phyloP scores from a whole-genome alignment of 345 rosid genomes.

The Lumnitzera littorea region DNA sequence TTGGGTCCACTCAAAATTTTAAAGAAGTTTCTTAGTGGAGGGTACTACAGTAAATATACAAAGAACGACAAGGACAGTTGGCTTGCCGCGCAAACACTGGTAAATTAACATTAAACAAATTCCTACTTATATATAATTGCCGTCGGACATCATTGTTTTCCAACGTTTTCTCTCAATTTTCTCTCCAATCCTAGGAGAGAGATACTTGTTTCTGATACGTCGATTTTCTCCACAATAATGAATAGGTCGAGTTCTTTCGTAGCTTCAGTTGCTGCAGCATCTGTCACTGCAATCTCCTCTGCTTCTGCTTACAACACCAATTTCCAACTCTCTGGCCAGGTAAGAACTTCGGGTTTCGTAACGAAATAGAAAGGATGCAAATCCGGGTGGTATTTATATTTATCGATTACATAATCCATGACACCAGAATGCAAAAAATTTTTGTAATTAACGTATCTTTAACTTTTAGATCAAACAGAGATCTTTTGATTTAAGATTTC shows the following conservation, averaged over 20 bases:
- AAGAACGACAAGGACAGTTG: too few relatives aligned
- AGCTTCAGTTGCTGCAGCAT: conserved; percentile 14
- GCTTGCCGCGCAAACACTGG: too few relatives aligned
- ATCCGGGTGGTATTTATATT: too few relatives aligned
- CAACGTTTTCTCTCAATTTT: background rate
- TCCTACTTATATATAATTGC: too few relatives aligned
- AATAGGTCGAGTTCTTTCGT: conserved; percentile 13
- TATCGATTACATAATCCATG: too few relatives aligned
- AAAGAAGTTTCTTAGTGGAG: too few relatives aligned
- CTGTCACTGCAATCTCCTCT: conserved; percentile 14
- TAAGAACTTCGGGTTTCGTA: conserved; percentile 8
- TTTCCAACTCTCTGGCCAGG: conserved; percentile 37
- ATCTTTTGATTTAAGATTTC: background rate
- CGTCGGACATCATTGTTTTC: background rate
- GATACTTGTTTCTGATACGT: too few relatives aligned
- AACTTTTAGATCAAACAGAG: background rate
- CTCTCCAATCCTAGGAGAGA: background rate
- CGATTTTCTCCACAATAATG: conserved; percentile 4
- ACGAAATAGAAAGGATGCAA: background rate
- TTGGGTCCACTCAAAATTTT: too few relatives aligned
- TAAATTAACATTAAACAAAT: too few relatives aligned
- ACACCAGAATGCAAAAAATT: background rate
- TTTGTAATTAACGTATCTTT: background rate
- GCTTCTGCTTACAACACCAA: conserved; percentile 30
- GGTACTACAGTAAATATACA: too few relatives aligned